Base-by-base conservation (phyloP, 257 asterid genomes). In the Solanum boliviense region DNA sequence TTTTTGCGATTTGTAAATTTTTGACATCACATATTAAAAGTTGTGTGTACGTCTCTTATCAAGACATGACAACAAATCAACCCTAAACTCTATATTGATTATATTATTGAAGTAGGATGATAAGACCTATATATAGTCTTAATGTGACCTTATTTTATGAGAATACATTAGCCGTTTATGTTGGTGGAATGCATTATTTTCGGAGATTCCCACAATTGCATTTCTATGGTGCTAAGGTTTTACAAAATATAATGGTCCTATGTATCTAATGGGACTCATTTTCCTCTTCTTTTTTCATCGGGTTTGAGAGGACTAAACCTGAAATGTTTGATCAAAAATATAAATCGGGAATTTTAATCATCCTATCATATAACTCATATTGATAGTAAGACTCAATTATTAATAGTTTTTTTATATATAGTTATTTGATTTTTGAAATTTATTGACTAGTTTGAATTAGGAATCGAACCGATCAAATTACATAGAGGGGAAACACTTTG, bases 331-430 rank as follows among this genome's bases (percentile, higher is more conserved):
- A 56, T 56, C 2, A 56, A 56, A 18, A 56, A 56, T 56, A 18
- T 56, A 0, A 56, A 56, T 7, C 0, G 1, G 0, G 0, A 0
- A 56, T 56, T 56, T 56, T 7, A 6, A 56, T 56, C 4, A 56
- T 0, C 2, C n/a, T 18, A 56, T 56, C n/a, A 56, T 7, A 56
- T 18, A 56, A 56, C 65, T 56, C 4, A 56, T 56, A 56, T 56
- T 7, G 1, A 56, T 56, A 56, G 15, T 62, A n/a, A n/a, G 31
- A 62, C 3, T 9, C 27, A 62, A 23, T 58, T 21, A 58, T 21
- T 58, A 23, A 9, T 23, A 23, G 1, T 62, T 4, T 60, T 16
- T 62, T 9, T 60, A 5, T 23, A 21, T 60, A 60, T 60, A 4
- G 12, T 71, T 2, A 38, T 21, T 75, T 13, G 20, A 12, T 36